These are phyloP conservation scores for Scytalidium lignicola DNA, from an alignment of 2,329 filamentous ascomycete genomes.

Conservation along the genomic window DNA sequence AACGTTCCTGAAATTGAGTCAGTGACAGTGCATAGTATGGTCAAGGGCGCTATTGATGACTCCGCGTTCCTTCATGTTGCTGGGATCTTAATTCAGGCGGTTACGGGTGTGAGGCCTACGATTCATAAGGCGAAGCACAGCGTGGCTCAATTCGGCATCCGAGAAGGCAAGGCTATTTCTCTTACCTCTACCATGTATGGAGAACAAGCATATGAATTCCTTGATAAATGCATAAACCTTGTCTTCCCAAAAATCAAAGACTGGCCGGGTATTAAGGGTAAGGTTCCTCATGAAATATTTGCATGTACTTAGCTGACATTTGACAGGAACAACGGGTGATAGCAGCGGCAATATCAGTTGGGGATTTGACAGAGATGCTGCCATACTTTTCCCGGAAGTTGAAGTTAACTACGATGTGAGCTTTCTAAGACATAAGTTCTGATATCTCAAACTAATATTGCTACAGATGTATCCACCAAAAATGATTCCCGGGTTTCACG, in stretches of 20 bases:
- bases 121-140: conserved; percentile 66
- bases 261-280: conserved; percentile 72
- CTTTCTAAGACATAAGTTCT: conserved; percentile 17
- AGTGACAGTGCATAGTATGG: conserved; percentile 75
- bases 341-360: conserved; percentile 81
- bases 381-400: conserved; percentile 86
- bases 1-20: conserved; percentile 80
- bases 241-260: conserved; percentile 96
- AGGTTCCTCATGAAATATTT: neutral
- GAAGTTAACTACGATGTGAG: conserved; percentile 92
- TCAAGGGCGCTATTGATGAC: conserved; percentile 62
- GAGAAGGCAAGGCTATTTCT: conserved; percentile 64
- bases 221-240: conserved; percentile 84
- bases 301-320: conserved; percentile 27
- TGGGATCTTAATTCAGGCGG: conserved; percentile 77
- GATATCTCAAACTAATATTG: conserved; percentile 9
- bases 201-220: conserved; percentile 81
- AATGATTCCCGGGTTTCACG: conserved; percentile 31
- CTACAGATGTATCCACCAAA: conserved; percentile 52
- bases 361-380: conserved; percentile 69
- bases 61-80: conserved; percentile 75
- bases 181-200: conserved; percentile 74
- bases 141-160: conserved; percentile 71
- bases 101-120: conserved; percentile 70
- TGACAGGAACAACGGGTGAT: conserved; percentile 57